Conservation (phyloP, 179 eudicot genomes). For the Actinidia arguta region DNA sequence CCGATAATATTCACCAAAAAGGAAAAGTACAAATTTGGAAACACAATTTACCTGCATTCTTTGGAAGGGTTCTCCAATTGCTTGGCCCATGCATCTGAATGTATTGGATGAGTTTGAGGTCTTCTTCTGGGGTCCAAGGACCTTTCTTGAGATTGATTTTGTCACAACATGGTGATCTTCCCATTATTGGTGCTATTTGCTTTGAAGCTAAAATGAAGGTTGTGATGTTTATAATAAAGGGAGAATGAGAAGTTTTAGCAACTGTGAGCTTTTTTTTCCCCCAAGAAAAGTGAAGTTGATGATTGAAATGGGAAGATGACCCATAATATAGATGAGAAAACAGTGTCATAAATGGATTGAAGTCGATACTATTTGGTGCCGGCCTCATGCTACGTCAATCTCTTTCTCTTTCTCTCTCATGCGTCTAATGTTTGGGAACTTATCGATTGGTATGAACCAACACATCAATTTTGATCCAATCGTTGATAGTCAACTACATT, state of each 20-base stretch:
- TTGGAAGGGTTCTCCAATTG: conserved; percentile 83
- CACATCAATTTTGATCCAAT: too few species aligned
- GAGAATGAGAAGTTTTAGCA: background rate
- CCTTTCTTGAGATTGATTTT: conserved; percentile 81
- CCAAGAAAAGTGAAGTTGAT: conserved; percentile 23
- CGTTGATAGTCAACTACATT: too few species aligned
- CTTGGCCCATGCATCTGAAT: conserved; percentile 62
- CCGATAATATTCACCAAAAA: background rate
- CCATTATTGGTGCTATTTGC: conserved; percentile 41
- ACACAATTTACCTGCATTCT: conserved; percentile 57
- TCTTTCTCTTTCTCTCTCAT: conserved; percentile 20
- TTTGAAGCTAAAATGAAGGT: background rate
- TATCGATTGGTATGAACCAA: too few species aligned
- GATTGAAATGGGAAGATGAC: conserved; percentile 19
- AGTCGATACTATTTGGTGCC: conserved; percentile 54
- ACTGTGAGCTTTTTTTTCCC: background rate
- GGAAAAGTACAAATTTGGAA: background rate
- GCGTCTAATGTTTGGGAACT: too few species aligned
- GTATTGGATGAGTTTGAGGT: conserved; percentile 55
- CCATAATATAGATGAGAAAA: conserved; percentile 18
- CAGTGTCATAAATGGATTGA: conserved; percentile 10
- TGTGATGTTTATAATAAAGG: background rate
- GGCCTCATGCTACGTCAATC: conserved; percentile 34
- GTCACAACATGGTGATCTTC: conserved; percentile 83
- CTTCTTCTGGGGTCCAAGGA: conserved; percentile 89